phyloP scores from a whole-genome alignment of 495 filamentous ascomycete species.

The Xylaria longipes region DNA sequence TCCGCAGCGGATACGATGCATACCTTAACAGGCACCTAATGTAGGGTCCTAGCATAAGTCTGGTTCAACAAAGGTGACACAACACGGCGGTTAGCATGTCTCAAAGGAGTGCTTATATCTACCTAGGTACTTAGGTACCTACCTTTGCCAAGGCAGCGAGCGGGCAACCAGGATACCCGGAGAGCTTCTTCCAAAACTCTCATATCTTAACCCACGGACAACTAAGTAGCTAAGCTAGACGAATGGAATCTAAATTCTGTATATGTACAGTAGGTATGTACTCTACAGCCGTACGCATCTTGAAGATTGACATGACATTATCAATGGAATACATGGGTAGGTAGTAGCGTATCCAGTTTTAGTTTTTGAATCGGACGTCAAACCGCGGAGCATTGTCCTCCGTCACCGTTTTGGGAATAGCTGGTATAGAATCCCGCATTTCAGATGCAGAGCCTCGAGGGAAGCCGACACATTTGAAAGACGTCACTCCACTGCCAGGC shows the following conservation, averaged over 20 bases:
- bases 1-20: conserved; percentile 16
- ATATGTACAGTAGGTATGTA: background rate
- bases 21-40: background rate
- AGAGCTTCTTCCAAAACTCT: background rate
- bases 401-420: conserved; percentile 11
- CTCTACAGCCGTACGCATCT: background rate
- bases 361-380: background rate
- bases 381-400: conserved; percentile 14
- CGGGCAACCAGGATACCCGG: background rate
- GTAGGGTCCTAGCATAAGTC: background rate
- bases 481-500: too few species aligned
- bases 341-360: background rate
- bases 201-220: background rate
- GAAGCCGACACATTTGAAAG: background rate
- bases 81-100: background rate
- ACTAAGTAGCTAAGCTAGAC: too few species aligned
- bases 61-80: background rate
- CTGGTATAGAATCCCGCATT: background rate
- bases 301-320: conserved; percentile 1
- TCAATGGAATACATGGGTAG: background rate
- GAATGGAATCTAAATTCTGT: background rate
- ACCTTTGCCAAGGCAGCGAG: background rate
- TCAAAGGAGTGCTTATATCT: conserved; percentile 9
- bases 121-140: background rate
- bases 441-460: conserved; percentile 14